Conservation (phyloP, 768 basidiomycete species). For the Dictyophora rubrovolvata region DNA sequence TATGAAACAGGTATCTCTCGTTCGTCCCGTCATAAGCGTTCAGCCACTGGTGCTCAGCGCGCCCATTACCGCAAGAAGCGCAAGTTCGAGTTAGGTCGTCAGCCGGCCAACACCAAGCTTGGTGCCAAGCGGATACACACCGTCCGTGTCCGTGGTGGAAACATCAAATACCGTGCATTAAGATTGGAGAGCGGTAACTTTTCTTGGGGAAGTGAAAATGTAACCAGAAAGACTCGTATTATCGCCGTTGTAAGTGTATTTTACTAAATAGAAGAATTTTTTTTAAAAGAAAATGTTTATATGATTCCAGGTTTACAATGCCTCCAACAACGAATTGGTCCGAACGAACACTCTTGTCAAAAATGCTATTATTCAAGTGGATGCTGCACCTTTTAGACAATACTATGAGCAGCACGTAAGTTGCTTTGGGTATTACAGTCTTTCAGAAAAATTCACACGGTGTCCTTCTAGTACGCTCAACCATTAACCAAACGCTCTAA, state of each 20-base stretch:
- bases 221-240: conserved; percentile 91
- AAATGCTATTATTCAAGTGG: conserved; percentile 91
- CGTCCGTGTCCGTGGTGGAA: conserved; percentile 93
- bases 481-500: conserved; percentile 83
- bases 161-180: conserved; percentile 89
- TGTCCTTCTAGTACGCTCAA: conserved; percentile 67
- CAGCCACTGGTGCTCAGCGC: conserved; percentile 83
- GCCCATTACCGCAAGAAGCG: conserved; percentile 99
- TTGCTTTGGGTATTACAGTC: conserved; percentile 14
- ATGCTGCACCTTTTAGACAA: conserved; percentile 98
- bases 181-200: conserved; percentile 97
- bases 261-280: conserved; percentile 4
- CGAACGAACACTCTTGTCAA: conserved; percentile 99
- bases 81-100: conserved; percentile 99
- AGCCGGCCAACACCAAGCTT: conserved; percentile 94
- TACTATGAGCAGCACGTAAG: conserved; percentile 98
- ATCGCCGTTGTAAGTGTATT: conserved; percentile 76
- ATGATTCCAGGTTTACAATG: conserved; percentile 79
- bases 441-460: background rate
- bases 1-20: conserved; percentile 81
- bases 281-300: background rate
- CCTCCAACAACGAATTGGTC: conserved; percentile 99
- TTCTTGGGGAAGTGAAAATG: conserved; percentile 94
- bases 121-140: conserved; percentile 91
- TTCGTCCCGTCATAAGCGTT: conserved; percentile 95